Conservation (phyloP, 495 filamentous ascomycete species). For the Penicillium macrosclerotiorum region DNA sequence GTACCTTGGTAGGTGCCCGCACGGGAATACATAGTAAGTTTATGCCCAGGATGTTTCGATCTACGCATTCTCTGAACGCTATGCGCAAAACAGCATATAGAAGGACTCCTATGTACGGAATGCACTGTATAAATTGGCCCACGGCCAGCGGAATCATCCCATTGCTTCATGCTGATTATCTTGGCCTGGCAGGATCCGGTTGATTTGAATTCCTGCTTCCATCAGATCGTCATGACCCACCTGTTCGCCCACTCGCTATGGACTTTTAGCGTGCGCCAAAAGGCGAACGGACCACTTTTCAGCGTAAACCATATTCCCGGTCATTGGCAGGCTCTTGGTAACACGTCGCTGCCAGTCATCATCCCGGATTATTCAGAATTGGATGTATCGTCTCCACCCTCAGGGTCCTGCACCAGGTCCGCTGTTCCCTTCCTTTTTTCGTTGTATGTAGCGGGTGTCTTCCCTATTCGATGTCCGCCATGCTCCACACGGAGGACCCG, state of each 20-base stretch:
- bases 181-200: neutral
- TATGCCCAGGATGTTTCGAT: no score
- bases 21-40: no score
- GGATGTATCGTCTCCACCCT: constrained; percentile 20
- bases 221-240: constrained; percentile 25
- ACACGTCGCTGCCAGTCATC: constrained; percentile 17
- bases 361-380: constrained; percentile 15
- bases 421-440: neutral
- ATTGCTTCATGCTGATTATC: no score
- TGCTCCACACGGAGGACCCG: no score
- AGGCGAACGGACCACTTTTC: constrained; percentile 10
- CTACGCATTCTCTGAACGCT: neutral
- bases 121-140: no score
- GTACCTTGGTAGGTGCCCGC: no score
- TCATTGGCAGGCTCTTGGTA: no score
- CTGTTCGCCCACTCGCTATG: constrained; percentile 26
- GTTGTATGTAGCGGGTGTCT: no score
- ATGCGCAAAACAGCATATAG: no score
- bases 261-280: constrained; percentile 6
- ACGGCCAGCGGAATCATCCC: no score
- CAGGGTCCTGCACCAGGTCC: constrained; percentile 11
- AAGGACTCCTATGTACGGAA: no score
- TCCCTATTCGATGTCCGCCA: no score
- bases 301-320: neutral
- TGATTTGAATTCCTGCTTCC: neutral